Conservation (phyloP, 768 basidiomycete genomes). For the Naganishia antarctica region DNA sequence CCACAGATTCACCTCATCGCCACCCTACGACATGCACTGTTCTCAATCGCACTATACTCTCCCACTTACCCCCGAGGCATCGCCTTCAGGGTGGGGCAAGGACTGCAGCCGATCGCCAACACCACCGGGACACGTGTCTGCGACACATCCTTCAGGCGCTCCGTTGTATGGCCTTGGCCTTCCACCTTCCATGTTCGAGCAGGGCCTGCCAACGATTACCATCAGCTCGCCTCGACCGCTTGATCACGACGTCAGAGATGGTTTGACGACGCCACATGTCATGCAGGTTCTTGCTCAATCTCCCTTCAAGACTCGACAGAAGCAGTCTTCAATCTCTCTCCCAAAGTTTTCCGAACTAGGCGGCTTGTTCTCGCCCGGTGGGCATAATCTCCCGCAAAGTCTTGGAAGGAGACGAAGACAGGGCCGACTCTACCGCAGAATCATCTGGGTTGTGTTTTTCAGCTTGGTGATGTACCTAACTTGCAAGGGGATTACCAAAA, state of each 20-base stretch:
- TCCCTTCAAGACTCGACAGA: background rate
- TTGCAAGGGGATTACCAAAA: background rate
- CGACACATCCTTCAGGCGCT: conserved; percentile 12
- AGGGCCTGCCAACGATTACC: background rate
- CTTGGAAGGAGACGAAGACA: background rate
- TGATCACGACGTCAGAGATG: background rate
- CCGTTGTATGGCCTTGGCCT: conserved; percentile 13
- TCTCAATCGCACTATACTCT: background rate
- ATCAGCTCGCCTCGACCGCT: background rate
- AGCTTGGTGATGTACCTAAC: background rate
- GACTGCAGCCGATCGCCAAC: background rate
- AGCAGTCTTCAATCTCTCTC: background rate
- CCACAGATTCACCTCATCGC: background rate
- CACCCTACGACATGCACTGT: background rate
- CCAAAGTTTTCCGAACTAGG: background rate
- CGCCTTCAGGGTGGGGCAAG: background rate
- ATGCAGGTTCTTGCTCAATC: background rate
- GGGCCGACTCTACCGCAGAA: background rate
- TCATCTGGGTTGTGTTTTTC: background rate
- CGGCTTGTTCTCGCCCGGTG: background rate
- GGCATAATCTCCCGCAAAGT: background rate
- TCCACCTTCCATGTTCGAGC: conserved; percentile 2
- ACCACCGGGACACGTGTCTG: background rate
- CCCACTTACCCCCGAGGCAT: conserved; percentile 11
- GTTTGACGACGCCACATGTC: background rate